Conservation (phyloP, 2,329 filamentous ascomycete genomes). For the Bipolaris cookei region DNA sequence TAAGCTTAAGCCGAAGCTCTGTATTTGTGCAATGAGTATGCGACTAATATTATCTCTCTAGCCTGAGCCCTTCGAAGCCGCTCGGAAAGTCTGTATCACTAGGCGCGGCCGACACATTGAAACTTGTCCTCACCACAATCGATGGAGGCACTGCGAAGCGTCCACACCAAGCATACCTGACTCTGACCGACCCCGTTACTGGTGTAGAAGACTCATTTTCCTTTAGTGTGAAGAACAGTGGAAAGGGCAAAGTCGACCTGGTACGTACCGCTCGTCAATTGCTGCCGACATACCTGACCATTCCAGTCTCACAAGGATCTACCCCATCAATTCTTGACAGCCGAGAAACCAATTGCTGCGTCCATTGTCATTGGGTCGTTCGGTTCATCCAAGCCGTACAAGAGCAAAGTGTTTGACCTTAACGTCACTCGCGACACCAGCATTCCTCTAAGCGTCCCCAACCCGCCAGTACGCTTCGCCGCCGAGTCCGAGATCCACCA, state of each 20-base stretch:
- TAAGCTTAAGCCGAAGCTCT: slow-evolving; percentile 49
- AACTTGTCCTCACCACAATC: slow-evolving; percentile 79
- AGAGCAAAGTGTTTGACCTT: slow-evolving; percentile 75
- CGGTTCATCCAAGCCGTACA: slow-evolving; percentile 72
- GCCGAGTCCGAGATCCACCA: slow-evolving; percentile 87
- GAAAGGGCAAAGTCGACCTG: slow-evolving; percentile 83
- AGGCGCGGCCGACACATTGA: slow-evolving; percentile 73
- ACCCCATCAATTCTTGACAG: slow-evolving; percentile 77
- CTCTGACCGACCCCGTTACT: slow-evolving; percentile 74
- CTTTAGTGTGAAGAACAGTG: slow-evolving; percentile 81
- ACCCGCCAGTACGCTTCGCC: slow-evolving; percentile 80
- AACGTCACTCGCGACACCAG: slow-evolving; percentile 68
- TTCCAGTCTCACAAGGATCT: slow-evolving; percentile 84
- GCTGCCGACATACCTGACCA: slow-evolving; percentile 34
- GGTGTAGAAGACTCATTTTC: slow-evolving; percentile 88
- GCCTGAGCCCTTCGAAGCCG: slow-evolving; percentile 58
- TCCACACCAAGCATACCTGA: slow-evolving; percentile 92
- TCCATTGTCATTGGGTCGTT: slow-evolving; percentile 86
- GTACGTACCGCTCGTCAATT: slow-evolving; percentile 59
- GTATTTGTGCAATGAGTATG: not conserved
- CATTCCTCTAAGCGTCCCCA: slow-evolving; percentile 64
- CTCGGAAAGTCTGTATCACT: slow-evolving; percentile 70
- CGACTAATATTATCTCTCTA: slow-evolving; percentile 26
- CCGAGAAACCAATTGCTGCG: slow-evolving; percentile 73
- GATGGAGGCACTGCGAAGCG: slow-evolving; percentile 79